phyloP scores from a whole-genome alignment of 257 asterid genomes.

The Cordia subcordata region DNA sequence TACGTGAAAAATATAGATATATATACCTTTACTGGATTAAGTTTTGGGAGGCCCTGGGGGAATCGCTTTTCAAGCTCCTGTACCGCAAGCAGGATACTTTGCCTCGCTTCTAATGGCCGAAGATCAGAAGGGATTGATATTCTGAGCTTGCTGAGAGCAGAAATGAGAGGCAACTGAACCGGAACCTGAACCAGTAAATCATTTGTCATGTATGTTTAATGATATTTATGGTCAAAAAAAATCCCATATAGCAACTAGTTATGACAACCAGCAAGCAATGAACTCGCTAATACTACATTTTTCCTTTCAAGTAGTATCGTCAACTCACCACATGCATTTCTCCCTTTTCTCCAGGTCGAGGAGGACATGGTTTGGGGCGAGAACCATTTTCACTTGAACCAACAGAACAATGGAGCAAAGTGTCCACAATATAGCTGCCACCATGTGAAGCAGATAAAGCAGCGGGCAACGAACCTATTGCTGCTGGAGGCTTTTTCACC shows the following conservation, averaged over 20 bases:
- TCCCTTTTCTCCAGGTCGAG: constrained; percentile 87
- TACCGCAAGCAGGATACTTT: constrained; percentile 74
- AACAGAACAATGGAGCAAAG: constrained; percentile 83
- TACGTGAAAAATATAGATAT: neutral
- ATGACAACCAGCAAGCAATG: too few relatives aligned
- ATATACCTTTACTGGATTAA: constrained; percentile 79
- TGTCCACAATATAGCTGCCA: constrained; percentile 75
- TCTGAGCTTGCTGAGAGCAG: constrained; percentile 79
- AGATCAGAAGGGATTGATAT: constrained; percentile 83
- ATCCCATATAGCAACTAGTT: neutral
- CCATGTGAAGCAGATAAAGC: constrained; percentile 81
- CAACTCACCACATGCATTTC: constrained; percentile 97
- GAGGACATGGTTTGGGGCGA: constrained; percentile 88
- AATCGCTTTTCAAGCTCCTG: constrained; percentile 89
- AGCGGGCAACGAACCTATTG: constrained; percentile 82
- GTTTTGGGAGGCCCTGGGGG: constrained; percentile 89
- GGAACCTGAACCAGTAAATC: constrained; percentile 61
- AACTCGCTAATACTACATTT: neutral
- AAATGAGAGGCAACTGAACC: constrained; percentile 86
- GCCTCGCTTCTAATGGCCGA: constrained; percentile 89
- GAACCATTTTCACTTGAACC: constrained; percentile 65
- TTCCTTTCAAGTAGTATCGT: neutral
- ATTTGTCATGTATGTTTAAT: neutral
- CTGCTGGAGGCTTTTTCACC: constrained; percentile 61
- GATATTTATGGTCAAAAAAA: neutral